phyloP scores from a whole-genome alignment of 1,284 basidiomycete genomes.

The Malassezia vespertilionis region DNA sequence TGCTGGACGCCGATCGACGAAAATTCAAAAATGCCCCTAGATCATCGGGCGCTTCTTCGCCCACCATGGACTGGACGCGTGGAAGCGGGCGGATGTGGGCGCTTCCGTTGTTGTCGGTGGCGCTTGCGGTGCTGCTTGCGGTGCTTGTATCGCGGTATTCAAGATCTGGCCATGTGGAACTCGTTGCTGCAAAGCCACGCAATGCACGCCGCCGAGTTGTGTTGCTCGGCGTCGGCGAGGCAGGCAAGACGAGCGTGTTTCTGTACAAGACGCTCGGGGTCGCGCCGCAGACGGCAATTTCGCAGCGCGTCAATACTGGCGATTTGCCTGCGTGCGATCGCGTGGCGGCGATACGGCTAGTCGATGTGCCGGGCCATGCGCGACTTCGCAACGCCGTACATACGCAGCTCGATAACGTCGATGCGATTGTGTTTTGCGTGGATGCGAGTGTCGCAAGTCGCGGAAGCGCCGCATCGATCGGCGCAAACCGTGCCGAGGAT shows the following conservation, averaged over 20 bases:
- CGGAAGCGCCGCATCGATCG: constrained; percentile 10
- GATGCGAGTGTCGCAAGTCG: constrained; percentile 37
- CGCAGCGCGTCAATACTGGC: constrained; percentile 25
- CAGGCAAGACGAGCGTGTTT: constrained; percentile 40
- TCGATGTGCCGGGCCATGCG: constrained; percentile 40
- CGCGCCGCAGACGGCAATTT: constrained; percentile 25
- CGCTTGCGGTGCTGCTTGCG: not conserved
- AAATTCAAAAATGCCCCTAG: constrained; percentile 12
- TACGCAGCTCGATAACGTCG: constrained; percentile 25
- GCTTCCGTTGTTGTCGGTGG: not conserved
- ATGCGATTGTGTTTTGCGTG: constrained; percentile 40
- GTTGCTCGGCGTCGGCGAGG: constrained; percentile 29
- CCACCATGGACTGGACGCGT: not conserved
- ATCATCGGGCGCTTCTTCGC: no score
- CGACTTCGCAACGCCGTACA: constrained; percentile 27
- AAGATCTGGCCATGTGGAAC: not conserved
- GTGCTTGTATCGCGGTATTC: not conserved
- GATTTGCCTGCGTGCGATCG: constrained; percentile 6
- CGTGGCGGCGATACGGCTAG: constrained; percentile 18
- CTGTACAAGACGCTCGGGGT: constrained; percentile 27
- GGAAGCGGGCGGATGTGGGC: not conserved
- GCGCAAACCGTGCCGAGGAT: constrained; percentile 12
- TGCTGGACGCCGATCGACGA: constrained; percentile 12
- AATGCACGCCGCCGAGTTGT: constrained; percentile 14
- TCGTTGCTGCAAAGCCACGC: not conserved